These are phyloP conservation scores for Sclerospora graminicola DNA, from an alignment of 352 stramenopile species.

Conservation along the genomic window DNA sequence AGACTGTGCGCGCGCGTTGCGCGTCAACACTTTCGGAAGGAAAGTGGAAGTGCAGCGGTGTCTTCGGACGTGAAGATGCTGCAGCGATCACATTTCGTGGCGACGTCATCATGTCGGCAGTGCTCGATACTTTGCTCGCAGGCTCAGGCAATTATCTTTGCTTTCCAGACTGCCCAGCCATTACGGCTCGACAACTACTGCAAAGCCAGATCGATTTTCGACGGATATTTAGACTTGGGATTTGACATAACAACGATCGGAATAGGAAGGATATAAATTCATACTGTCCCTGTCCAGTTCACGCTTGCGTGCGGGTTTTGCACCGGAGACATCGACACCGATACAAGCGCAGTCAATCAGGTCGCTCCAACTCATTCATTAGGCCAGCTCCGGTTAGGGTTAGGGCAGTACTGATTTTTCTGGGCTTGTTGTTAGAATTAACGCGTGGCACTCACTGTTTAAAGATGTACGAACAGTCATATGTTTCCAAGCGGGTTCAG, in stretches of 20 bases:
- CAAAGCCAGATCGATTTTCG: slow-evolving; percentile 6
- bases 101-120: slow-evolving; percentile 23
- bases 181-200: slow-evolving; percentile 17
- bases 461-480: background rate
- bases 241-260: background rate
- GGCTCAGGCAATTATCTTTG: slow-evolving; percentile 31
- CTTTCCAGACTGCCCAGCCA: slow-evolving; percentile 14
- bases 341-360: slow-evolving; percentile 21
- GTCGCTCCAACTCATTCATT: slow-evolving; percentile 19
- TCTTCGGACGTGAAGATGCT: slow-evolving; percentile 6
- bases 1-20: background rate
- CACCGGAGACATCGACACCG: slow-evolving; percentile 9
- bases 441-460: slow-evolving; percentile 12
- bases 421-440: slow-evolving; percentile 13
- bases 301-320: slow-evolving; percentile 7
- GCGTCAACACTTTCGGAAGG: background rate
- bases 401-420: slow-evolving; percentile 22
- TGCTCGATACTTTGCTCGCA: slow-evolving; percentile 14
- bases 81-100: slow-evolving; percentile 16
- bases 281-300: slow-evolving; percentile 12
- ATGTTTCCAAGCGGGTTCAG: background rate
- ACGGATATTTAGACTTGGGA: background rate
- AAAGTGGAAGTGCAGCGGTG: slow-evolving; percentile 4
- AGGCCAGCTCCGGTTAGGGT: slow-evolving; percentile 8
- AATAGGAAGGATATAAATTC: slow-evolving; percentile 2